phyloP scores from a whole-genome alignment of 305 asterid species.

The Ajuga reptans region DNA sequence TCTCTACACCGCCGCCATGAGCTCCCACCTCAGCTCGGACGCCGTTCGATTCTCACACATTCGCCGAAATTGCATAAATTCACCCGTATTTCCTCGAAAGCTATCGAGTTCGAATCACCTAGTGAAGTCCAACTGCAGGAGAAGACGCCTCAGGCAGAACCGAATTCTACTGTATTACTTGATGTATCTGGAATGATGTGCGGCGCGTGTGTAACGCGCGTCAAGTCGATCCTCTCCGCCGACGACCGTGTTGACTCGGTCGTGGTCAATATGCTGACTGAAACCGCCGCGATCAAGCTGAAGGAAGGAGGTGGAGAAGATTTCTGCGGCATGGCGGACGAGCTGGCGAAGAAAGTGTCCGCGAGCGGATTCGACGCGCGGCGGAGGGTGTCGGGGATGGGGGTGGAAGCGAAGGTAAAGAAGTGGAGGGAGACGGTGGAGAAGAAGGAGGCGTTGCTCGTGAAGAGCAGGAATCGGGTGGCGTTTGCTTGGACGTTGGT shows the following conservation, averaged over 20 bases:
- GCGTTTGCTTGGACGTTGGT: constrained; percentile 93
- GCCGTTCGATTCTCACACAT: constrained; percentile 17
- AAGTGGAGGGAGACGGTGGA: constrained; percentile 83
- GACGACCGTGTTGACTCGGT: constrained; percentile 80
- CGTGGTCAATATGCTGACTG: constrained; percentile 88
- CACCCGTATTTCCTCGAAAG: constrained; percentile 37
- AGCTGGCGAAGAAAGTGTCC: constrained; percentile 56
- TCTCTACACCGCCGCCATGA: constrained; percentile 32
- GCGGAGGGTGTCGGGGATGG: constrained; percentile 67
- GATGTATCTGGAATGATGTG: constrained; percentile 97
- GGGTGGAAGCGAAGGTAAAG: constrained; percentile 74
- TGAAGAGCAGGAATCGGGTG: constrained; percentile 67
- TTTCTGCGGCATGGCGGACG: constrained; percentile 38
- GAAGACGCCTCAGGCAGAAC: constrained; percentile 23
- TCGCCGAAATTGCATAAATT: constrained; percentile 24
- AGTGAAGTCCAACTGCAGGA: constrained; percentile 23
- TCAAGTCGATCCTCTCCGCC: constrained; percentile 63
- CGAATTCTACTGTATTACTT: constrained; percentile 42
- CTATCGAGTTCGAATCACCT: constrained; percentile 39
- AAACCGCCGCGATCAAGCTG: constrained; percentile 84
- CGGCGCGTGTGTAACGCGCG: constrained; percentile 90
- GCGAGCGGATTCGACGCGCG: constrained; percentile 79
- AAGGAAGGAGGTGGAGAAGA: constrained; percentile 34
- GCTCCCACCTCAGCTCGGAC: constrained; percentile 21
- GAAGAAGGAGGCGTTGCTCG: constrained; percentile 72